These are phyloP conservation scores for Geotrichum reessii DNA, from an alignment of 1,139 yeast genomes.

Conservation along the genomic window DNA sequence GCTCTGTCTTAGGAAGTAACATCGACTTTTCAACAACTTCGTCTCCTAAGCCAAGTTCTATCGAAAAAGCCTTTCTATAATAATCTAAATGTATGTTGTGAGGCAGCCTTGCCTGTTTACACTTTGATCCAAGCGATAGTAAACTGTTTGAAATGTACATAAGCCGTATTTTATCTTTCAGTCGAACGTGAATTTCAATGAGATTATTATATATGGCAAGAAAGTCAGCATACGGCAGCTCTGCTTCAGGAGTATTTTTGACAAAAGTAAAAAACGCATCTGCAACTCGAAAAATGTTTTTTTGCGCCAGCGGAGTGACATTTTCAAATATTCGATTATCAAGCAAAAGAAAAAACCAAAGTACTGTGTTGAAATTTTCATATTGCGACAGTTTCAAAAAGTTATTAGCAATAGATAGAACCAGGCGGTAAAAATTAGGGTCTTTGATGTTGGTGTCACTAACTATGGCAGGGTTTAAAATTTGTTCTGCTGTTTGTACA, in stretches of 20 bases:
- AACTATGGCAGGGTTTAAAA: neutral
- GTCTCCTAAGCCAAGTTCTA: constrained; percentile 19
- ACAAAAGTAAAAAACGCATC: constrained; percentile 11
- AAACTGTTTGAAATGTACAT: constrained; percentile 22
- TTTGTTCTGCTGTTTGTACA: neutral
- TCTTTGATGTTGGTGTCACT: neutral
- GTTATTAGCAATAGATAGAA: constrained; percentile 4
- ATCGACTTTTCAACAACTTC: constrained; percentile 11
- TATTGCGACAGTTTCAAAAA: constrained; percentile 5
- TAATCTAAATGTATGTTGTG: constrained; percentile 16
- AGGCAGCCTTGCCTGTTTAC: constrained; percentile 8
- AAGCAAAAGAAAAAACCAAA: constrained; percentile 8
- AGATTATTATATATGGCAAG: constrained; percentile 14
- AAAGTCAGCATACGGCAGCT: constrained; percentile 6
- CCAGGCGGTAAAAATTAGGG: constrained; percentile 9
- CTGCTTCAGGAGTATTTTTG: constrained; percentile 3
- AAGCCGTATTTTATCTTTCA: constrained; percentile 13
- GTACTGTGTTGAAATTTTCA: constrained; percentile 6
- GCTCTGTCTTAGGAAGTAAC: constrained; percentile 19
- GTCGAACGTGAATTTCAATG: constrained; percentile 1
- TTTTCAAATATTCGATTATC: neutral
- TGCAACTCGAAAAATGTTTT: constrained; percentile 4
- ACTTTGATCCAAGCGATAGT: constrained; percentile 21
- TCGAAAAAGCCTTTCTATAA: constrained; percentile 22
- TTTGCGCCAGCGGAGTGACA: neutral